Conservation (phyloP, 345 rosid genomes). For the Sisymbrium irio region DNA sequence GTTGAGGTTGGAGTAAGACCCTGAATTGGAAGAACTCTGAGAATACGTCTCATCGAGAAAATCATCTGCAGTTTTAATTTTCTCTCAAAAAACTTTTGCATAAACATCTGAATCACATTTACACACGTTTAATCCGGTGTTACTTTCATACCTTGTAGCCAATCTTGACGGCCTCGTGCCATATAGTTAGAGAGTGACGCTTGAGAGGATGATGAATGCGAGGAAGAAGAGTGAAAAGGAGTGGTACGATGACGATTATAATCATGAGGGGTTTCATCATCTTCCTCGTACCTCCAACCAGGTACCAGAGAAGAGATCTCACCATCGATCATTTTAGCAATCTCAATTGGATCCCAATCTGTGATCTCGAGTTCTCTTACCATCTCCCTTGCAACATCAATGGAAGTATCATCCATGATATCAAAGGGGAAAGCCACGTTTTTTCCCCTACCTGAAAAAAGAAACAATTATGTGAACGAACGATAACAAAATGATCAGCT, state of each 20-base stretch:
- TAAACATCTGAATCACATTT: constrained; percentile 22
- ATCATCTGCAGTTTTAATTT: constrained; percentile 56
- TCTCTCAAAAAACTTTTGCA: neutral
- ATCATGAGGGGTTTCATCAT: constrained; percentile 32
- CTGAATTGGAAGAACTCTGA: constrained; percentile 62
- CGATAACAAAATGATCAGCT: constrained; percentile 7
- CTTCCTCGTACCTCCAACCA: constrained; percentile 49
- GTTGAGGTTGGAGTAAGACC: constrained; percentile 52
- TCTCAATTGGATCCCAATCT: constrained; percentile 69
- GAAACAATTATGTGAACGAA: neutral
- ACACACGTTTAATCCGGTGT: neutral
- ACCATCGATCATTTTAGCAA: constrained; percentile 67
- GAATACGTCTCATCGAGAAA: constrained; percentile 60
- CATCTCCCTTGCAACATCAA: constrained; percentile 78
- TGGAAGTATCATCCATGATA: constrained; percentile 56
- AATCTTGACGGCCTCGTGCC: constrained; percentile 36
- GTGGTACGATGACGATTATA: constrained; percentile 17
- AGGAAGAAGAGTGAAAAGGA: constrained; percentile 50
- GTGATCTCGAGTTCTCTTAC: constrained; percentile 69
- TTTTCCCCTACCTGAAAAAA: constrained; percentile 46
- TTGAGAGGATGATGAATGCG: constrained; percentile 57
- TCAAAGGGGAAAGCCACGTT: constrained; percentile 67
- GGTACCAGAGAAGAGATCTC: constrained; percentile 60
- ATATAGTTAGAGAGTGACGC: constrained; percentile 47
- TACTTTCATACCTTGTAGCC: constrained; percentile 51